Base-by-base conservation (phyloP, 129 eudicot genomes). In the Lonicera japonica region DNA sequence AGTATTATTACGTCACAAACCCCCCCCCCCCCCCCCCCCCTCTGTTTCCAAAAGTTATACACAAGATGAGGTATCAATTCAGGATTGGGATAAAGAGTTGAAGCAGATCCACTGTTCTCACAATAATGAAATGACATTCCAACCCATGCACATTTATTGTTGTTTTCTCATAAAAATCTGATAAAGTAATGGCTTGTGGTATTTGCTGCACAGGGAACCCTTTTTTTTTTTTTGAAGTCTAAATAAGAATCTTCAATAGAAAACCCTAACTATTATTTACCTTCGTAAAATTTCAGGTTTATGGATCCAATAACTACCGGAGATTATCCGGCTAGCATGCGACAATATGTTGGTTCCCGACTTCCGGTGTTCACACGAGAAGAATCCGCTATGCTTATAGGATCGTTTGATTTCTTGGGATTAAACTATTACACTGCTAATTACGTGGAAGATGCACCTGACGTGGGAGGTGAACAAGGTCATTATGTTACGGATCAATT, bases 341-440 rank as follows among this genome's bases (percentile, higher is more conserved):
- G 74, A 22, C 10, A 24, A 18, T 19, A 54, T 21, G 66, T 70
- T 0, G 74, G 74, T 11, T 13, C 17, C 4, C 56, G 79, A 18
- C 17, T 79, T 50, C 84, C 80, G 11, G 41, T 23, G 24, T 74
- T 79, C 66, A 74, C 84, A 4, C 2, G 6, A 0, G 68, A 48
- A 52, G 65, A 79, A 59, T 19, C 47, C 0, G 36, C 11, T 13
- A 13, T 62, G 23, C 5, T 79, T 63, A 71, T 48, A 25, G 67
- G 58, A 0, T 79, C 85, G 1, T 47, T 41, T 38, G 85, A 79
- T 25, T 79, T 79, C 25, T 29, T 79, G 8, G 85, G 85, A 39
- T 29, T 75, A 21, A 79, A 79, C 61, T 79, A 74, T 59, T 79
- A 75, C 41, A 74, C 74, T 18, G 52, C 65, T 18, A 55, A 43